phyloP scores from a whole-genome alignment of 306 rosid genomes.

The Prinsepia uniflora region DNA sequence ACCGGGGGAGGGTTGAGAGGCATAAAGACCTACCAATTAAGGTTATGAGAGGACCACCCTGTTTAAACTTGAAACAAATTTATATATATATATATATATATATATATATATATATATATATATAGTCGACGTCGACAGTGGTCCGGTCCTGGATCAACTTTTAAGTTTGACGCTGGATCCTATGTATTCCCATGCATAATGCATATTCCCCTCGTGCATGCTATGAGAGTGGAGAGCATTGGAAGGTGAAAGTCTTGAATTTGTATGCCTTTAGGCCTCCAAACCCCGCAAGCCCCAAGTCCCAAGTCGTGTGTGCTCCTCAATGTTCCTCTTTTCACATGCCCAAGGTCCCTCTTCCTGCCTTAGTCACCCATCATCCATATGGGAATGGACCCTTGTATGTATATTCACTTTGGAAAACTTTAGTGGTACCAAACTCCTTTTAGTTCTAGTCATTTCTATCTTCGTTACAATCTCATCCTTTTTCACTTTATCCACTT shows the following conservation, averaged over 20 bases:
- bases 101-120: too few species aligned
- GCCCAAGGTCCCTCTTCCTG: constrained; percentile 26
- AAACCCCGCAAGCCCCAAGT: constrained; percentile 21
- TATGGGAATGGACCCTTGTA: too few species aligned
- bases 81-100: too few species aligned
- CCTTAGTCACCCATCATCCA: too few species aligned
- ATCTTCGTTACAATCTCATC: neutral
- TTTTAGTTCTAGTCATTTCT: neutral
- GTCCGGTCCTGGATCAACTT: constrained; percentile 9
- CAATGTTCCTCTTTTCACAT: constrained; percentile 44
- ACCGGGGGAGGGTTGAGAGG: too few species aligned
- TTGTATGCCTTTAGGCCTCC: constrained; percentile 39
- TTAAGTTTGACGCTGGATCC: neutral
- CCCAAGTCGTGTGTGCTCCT: constrained; percentile 23
- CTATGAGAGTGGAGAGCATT: neutral
- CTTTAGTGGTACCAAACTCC: neutral
- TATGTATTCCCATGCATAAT: neutral
- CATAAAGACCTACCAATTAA: too few species aligned
- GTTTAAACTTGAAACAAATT: neutral
- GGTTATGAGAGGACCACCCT: too few species aligned
- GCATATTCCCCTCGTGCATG: neutral
- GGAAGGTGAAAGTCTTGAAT: neutral
- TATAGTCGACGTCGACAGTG: neutral
- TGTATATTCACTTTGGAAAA: neutral
- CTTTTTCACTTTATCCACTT: neutral